Evolutionary conservation across 2,329 filamentous ascomycete species (phyloP).

Genomic region (Colletotrichum brevisporum): DNA sequence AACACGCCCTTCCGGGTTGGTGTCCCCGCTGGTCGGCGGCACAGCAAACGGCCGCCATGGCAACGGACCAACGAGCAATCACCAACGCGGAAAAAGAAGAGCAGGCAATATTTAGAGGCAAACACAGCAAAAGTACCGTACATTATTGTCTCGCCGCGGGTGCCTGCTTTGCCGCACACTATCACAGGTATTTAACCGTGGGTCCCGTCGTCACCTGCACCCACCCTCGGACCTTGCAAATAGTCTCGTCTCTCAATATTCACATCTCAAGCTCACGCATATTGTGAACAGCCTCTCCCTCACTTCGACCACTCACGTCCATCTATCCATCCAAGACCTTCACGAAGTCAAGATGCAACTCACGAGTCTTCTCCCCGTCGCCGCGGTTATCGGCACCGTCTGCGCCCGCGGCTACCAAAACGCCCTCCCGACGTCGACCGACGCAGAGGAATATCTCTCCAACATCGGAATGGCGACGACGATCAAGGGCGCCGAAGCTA

Average conservation of each 20-base stretch:
- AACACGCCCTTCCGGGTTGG: not conserved
- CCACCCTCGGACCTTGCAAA: not conserved
- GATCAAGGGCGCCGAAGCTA: conserved; percentile 20
- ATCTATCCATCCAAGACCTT: not conserved
- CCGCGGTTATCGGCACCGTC: not conserved
- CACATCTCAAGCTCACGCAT: too few relatives aligned
- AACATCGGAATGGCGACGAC: not conserved
- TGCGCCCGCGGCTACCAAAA: not conserved
- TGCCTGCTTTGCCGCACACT: not conserved
- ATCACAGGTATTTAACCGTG: not conserved
- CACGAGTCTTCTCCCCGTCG: not conserved
- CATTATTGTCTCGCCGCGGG: too few relatives aligned
- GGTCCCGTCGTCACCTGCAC: not conserved
- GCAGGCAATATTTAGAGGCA: too few relatives aligned
- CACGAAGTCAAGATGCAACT: conserved; percentile 17
- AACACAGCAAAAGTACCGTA: too few relatives aligned
- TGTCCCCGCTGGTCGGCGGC: not conserved
- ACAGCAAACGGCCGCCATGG: conserved; percentile 5
- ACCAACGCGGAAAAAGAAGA: not conserved
- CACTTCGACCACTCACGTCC: not conserved
- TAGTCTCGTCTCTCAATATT: too few relatives aligned
- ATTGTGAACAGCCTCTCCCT: not conserved
- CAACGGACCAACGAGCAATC: not conserved
- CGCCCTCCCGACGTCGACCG: conserved; percentile 22
- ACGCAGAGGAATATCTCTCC: conserved; percentile 22